Base-by-base conservation (phyloP, 2,329 filamentous ascomycete species). In the Trematosphaeria pertusa region DNA sequence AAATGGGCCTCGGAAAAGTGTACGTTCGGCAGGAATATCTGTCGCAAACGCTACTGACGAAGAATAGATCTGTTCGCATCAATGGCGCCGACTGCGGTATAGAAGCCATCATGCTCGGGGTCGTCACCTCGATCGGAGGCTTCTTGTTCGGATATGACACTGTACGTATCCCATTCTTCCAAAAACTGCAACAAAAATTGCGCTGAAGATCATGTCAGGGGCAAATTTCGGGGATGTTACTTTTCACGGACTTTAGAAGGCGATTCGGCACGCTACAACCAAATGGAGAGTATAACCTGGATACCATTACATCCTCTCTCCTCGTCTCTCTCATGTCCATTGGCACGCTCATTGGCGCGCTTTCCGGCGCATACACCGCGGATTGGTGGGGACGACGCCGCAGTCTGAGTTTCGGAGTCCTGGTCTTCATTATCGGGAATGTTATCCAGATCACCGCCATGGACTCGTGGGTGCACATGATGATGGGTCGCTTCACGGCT, bases 121-220 rank as follows among this genome's bases (percentile, higher is more conserved):
- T 77, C 24, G 73, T 79, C 32, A 82, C 81, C 33, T 81, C 78
- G 34, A 78, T 86, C 31, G 83, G 83, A 50, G 83, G 82, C 37
- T 83, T 84, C 65, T 77, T 86, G 50, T 85, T 85, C 64, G 84
- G 83, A 37, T 85, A 85, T 56, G 83, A 86, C 55, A 86, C 81
- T 8, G 83, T 61, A 59, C 15, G 53, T 14, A n/a, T n/a, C n/a
- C 14, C 10, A 20, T 19, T 11, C 12, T 14, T 24, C n/a, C 6
- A 19, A 14, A 15, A 5, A 19, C 18, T 7, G n/a, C 42, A 41
- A 9, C 36, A 28, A 19, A 17, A 38, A 7, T 15, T 33, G 24
- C 17, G 39, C 21, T 41, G 28, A 41, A 34, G 26, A 11, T 12
- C 17, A 17, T 5, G 11, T 26, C 32, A 65, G 52, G 65, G 65